A percentile compares a stretch with the other conserved stretches of the same genome.
Conservation (phyloP, 1,284 basidiomycete species). For the Leccinum subrobustum region DNA sequence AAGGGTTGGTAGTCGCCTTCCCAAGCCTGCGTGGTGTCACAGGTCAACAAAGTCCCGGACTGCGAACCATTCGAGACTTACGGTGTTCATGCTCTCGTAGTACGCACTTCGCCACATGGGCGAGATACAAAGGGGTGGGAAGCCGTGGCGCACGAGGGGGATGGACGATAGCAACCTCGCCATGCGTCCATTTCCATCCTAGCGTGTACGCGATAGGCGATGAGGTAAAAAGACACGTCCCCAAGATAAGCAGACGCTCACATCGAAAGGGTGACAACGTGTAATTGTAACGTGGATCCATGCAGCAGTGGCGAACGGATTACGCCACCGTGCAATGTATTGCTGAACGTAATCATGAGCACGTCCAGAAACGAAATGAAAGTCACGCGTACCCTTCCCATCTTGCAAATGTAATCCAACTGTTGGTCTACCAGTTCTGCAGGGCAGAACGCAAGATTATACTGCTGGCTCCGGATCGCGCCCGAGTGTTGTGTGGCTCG, state of each 20-base stretch:
- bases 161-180: conserved; percentile 41
- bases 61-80: conserved; percentile 9
- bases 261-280: conserved; percentile 47
- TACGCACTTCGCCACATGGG: conserved; percentile 32
- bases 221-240: background rate
- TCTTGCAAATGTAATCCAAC: conserved; percentile 41
- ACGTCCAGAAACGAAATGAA: background rate
- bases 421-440: conserved; percentile 39
- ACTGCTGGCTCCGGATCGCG: conserved; percentile 33
- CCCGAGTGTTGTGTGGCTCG: conserved; percentile 38
- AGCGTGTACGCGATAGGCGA: background rate
- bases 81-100: conserved; percentile 38
- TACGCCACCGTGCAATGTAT: conserved; percentile 38
- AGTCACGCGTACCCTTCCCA: conserved; percentile 35
- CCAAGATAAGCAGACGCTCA: conserved; percentile 15
- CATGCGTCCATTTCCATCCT: conserved; percentile 46
- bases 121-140: conserved; percentile 40
- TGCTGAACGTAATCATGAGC: conserved; percentile 21
- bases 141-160: conserved; percentile 39
- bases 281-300: conserved; percentile 44
- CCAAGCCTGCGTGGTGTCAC: conserved; percentile 22
- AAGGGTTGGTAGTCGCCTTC: conserved; percentile 34
- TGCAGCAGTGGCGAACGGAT: conserved; percentile 44
- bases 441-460: conserved; percentile 40
- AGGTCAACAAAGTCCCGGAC: background rate